Conservation (phyloP, 352 stramenopile genomes). For the Phytophthora cryptogea region DNA sequence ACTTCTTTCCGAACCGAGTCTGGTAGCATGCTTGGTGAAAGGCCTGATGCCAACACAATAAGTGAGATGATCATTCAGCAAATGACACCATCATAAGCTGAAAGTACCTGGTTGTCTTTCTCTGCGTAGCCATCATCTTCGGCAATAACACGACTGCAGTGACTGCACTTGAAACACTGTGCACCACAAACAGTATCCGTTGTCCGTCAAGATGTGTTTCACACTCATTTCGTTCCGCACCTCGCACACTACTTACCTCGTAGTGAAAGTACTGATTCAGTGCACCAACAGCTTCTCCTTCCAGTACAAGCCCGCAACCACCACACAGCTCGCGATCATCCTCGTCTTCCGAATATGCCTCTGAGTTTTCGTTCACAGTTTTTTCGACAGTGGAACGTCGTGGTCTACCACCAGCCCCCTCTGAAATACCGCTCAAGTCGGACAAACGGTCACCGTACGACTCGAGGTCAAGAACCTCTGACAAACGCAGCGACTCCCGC, state of each 20-base stretch:
- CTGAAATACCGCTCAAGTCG: slow-evolving; percentile 61
- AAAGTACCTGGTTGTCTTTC: slow-evolving; percentile 70
- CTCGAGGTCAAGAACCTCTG: slow-evolving; percentile 80
- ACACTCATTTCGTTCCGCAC: neutral
- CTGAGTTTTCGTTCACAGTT: slow-evolving; percentile 43
- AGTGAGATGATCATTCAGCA: slow-evolving; percentile 4
- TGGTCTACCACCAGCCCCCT: slow-evolving; percentile 37
- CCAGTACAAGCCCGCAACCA: slow-evolving; percentile 67
- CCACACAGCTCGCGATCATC: slow-evolving; percentile 77
- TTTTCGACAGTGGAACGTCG: slow-evolving; percentile 34
- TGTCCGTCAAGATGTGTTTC: neutral
- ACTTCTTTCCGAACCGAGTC: slow-evolving; percentile 78
- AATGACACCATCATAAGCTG: neutral
- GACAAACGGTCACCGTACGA: slow-evolving; percentile 59
- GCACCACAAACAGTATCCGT: slow-evolving; percentile 7
- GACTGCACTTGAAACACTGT: slow-evolving; percentile 83
- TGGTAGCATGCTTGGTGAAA: slow-evolving; percentile 87
- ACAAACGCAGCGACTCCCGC: slow-evolving; percentile 73
- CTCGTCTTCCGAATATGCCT: slow-evolving; percentile 61
- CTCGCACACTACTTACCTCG: slow-evolving; percentile 44
- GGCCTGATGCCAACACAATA: slow-evolving; percentile 33
- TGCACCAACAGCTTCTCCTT: slow-evolving; percentile 81
- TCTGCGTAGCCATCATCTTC: slow-evolving; percentile 85
- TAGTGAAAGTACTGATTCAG: slow-evolving; percentile 86
- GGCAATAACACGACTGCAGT: slow-evolving; percentile 70